A percentile compares a stretch with the other conserved stretches of the same genome.
These are phyloP conservation scores for Coemansia sp. DNA, from an alignment of 192 early-diverging fungal genomes.

Conservation along the genomic window DNA sequence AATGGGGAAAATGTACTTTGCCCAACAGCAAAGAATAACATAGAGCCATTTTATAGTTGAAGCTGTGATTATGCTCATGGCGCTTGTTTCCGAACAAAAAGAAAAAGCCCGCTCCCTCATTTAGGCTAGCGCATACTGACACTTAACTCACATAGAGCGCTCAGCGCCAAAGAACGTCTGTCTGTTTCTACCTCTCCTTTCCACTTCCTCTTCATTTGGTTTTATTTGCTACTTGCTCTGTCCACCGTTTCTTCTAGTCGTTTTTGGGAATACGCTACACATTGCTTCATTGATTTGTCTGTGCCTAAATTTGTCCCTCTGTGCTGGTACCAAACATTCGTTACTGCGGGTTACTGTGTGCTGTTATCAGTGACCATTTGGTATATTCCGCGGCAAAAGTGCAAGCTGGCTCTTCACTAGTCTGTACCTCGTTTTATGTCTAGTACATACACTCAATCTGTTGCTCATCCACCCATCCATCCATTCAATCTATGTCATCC, in stretches of 20 bases:
- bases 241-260: no score
- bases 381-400: not conserved
- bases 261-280: not conserved
- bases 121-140: not conserved
- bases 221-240: not conserved
- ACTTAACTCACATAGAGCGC: not conserved
- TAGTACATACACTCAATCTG: not conserved
- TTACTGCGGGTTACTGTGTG: not conserved
- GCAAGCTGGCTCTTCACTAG: not conserved
- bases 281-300: not conserved
- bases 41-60: not conserved
- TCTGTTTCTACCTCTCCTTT: not conserved
- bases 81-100: not conserved
- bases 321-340: not conserved
- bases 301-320: not conserved
- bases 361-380: not conserved
- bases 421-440: not conserved
- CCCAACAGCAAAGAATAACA: not conserved
- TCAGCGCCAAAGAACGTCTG: not conserved
- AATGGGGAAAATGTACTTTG: not conserved
- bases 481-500: constrained; percentile 2
- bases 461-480: not conserved
- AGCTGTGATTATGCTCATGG: not conserved
- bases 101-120: not conserved
- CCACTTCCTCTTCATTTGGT: not conserved